A percentile compares a stretch with the other conserved stretches of the same genome.
Evolutionary conservation across 1,284 basidiomycete genomes (phyloP).

Genomic region (Cutaneotrichosporon arboriforme): DNA sequence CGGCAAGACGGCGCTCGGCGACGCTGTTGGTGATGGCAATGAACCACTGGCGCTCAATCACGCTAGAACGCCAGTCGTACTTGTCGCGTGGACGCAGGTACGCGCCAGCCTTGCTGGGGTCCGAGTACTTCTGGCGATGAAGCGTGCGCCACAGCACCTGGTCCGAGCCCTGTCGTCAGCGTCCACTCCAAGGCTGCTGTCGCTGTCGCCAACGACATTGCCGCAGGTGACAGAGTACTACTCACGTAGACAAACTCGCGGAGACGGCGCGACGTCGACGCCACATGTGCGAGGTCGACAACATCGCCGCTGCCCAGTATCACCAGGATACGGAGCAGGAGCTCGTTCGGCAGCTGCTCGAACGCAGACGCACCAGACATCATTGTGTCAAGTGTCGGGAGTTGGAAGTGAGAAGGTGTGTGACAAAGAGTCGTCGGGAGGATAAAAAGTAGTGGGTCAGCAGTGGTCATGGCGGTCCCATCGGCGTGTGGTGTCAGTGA

Average conservation of each 20-base stretch:
- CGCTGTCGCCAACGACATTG: no score
- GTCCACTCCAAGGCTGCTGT: not conserved
- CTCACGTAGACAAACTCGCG: not conserved
- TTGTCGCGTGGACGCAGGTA: not conserved
- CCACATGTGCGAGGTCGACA: not conserved
- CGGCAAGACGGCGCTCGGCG: not conserved
- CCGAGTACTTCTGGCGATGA: not conserved
- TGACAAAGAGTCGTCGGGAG: no score
- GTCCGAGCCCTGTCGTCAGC: not conserved
- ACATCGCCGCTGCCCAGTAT: not conserved
- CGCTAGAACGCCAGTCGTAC: not conserved
- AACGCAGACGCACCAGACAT: not conserved
- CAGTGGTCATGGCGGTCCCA: no score
- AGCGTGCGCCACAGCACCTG: not conserved
- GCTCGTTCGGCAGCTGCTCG: not conserved
- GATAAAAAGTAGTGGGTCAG: no score
- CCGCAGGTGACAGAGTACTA: no score
- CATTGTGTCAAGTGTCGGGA: not conserved
- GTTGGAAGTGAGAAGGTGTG: no score
- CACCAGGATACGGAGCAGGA: not conserved
- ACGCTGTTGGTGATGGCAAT: not conserved
- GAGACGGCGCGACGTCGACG: not conserved
- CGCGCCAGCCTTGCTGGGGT: not conserved
- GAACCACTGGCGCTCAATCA: not conserved
- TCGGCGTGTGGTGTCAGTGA: no score